Conservation (phyloP, 2,329 filamentous ascomycete genomes). For the Triangularia setosa region DNA sequence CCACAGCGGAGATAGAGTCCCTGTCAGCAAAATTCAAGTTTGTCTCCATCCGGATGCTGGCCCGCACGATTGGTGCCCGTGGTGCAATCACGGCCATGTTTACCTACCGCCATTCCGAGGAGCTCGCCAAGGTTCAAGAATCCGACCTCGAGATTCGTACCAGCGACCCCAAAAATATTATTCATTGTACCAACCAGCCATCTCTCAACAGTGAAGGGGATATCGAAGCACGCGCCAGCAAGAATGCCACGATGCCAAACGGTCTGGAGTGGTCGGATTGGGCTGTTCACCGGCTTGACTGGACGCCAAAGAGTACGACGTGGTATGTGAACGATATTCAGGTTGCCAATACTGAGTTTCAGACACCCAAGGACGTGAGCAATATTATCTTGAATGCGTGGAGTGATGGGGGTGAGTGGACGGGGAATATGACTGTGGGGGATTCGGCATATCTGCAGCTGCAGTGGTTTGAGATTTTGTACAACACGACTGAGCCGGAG, state of each 20-base stretch:
- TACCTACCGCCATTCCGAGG: conserved; percentile 42
- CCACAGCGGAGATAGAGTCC: conserved; percentile 46
- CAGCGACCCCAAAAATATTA: conserved; percentile 37
- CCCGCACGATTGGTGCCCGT: conserved; percentile 44
- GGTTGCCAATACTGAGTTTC: conserved; percentile 50
- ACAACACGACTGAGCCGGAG: conserved; percentile 38
- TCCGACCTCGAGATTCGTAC: conserved; percentile 53
- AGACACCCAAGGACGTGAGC: conserved; percentile 50
- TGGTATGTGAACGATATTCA: conserved; percentile 54
- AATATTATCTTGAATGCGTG: conserved; percentile 57
- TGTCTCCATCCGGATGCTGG: conserved; percentile 47
- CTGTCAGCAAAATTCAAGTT: conserved; percentile 34
- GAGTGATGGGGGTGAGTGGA: conserved; percentile 58
- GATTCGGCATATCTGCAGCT: conserved; percentile 53
- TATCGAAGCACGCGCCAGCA: conserved; percentile 44
- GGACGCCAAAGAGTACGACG: conserved; percentile 48
- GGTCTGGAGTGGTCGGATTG: conserved; percentile 49
- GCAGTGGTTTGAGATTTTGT: conserved; percentile 61
- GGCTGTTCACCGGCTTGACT: conserved; percentile 58
- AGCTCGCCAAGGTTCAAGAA: conserved; percentile 43
- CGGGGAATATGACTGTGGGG: conserved; percentile 52
- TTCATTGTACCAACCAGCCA: conserved; percentile 61
- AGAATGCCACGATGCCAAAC: conserved; percentile 44
- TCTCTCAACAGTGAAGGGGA: conserved; percentile 43
- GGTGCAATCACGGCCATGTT: conserved; percentile 53